A percentile compares a stretch with the other conserved stretches of the same genome.
Conservation (phyloP, 257 asterid species). For the Solanum appendiculatum region DNA sequence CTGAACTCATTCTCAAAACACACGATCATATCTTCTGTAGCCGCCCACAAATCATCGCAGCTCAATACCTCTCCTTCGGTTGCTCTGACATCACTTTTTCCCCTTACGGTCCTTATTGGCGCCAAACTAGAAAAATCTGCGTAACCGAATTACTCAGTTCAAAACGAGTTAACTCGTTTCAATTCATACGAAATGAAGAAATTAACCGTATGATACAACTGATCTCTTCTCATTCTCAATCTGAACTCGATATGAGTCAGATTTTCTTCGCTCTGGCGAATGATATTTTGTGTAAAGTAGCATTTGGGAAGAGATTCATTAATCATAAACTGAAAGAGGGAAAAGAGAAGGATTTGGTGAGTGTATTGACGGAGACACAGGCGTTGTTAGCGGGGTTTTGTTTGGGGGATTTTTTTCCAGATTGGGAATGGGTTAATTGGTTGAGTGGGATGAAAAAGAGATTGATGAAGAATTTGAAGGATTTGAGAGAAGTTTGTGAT, state of each 20-base stretch:
- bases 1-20: conserved; percentile 19
- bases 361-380: conserved; percentile 29
- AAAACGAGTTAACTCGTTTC: conserved; percentile 20
- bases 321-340: background rate
- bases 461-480: conserved; percentile 20
- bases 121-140: conserved; percentile 25
- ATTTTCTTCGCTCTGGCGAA: conserved; percentile 17
- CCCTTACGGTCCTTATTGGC: conserved; percentile 34
- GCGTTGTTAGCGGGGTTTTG: conserved; percentile 25
- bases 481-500: conserved; percentile 23
- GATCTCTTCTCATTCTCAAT: background rate
- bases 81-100: conserved; percentile 32
- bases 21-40: conserved; percentile 14
- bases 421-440: conserved; percentile 24
- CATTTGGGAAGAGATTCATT: conserved; percentile 26
- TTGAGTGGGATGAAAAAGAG: conserved; percentile 28
- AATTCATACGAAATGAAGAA: conserved; percentile 17
- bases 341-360: conserved; percentile 9
- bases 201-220: conserved; percentile 10
- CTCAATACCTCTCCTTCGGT: conserved; percentile 24
- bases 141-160: conserved; percentile 23
- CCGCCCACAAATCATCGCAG: conserved; percentile 26
- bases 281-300: conserved; percentile 23
- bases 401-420: conserved; percentile 23
- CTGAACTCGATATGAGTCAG: conserved; percentile 17